Conservation (phyloP, 2,329 filamentous ascomycete genomes). For the Lasiodiplodia citricola region DNA sequence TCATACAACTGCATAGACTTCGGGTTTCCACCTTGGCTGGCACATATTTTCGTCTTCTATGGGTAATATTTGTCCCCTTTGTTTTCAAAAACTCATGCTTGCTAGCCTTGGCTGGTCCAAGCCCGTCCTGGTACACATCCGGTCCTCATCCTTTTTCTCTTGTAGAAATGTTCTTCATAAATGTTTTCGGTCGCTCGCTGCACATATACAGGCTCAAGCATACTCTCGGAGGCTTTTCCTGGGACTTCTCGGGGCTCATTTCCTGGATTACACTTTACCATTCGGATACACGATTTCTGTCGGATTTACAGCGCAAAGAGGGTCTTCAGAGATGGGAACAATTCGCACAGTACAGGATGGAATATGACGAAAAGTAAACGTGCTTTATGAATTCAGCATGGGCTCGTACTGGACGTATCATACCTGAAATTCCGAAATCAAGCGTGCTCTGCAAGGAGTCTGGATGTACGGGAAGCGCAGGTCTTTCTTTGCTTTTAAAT, state of each 20-base stretch:
- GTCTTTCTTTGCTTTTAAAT: not conserved
- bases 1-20: not conserved
- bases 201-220: slow-evolving; percentile 7
- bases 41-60: not conserved
- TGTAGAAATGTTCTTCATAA: slow-evolving; percentile 10
- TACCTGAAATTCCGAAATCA: not conserved
- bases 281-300: not conserved
- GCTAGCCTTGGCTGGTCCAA: slow-evolving; percentile 12
- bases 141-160: not conserved
- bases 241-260: not conserved
- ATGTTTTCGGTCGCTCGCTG: not conserved
- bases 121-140: not conserved
- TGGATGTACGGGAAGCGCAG: not conserved
- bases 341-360: not conserved
- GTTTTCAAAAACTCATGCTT: not conserved
- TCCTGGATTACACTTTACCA: not conserved
- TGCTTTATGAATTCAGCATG: not conserved
- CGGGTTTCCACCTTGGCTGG: not conserved
- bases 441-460: not conserved
- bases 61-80: not conserved
- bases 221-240: not conserved
- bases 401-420: not conserved
- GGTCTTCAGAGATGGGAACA: not conserved
- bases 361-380: not conserved
- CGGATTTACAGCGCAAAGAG: not conserved